Conservation (phyloP, 345 rosid genomes). For the Chamaenerion angustifolium region DNA sequence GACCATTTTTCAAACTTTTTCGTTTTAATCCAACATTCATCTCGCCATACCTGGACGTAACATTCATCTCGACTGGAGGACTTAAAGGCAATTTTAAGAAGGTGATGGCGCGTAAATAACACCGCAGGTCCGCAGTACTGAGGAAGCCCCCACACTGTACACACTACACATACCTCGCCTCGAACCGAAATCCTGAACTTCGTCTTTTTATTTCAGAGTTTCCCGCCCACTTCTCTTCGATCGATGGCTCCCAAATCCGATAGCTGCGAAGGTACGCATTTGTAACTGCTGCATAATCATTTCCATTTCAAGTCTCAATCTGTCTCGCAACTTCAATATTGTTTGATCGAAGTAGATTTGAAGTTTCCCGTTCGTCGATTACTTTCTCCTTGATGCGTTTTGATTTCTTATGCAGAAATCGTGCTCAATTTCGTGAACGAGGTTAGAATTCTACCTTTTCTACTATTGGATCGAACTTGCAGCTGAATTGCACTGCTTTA, state of each 20-base stretch:
- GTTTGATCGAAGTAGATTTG: neutral
- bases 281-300: neutral
- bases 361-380: neutral
- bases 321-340: neutral
- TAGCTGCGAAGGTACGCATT: conserved; percentile 44
- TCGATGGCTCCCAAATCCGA: conserved; percentile 76
- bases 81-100: no score
- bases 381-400: neutral
- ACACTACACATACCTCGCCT: no score
- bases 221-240: conserved; percentile 4
- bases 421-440: conserved; percentile 88
- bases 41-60: no score
- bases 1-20: no score
- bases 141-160: no score
- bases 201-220: no score
- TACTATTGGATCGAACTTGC: neutral
- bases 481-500: neutral
- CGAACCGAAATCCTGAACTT: no score
- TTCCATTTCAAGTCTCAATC: neutral
- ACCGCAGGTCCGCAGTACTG: no score
- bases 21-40: no score
- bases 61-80: no score
- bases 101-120: no score
- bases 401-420: conserved; percentile 42
- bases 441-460: conserved; percentile 23